Conservation (phyloP, 2,329 filamentous ascomycete genomes). For the Aspergillus nomiae region DNA sequence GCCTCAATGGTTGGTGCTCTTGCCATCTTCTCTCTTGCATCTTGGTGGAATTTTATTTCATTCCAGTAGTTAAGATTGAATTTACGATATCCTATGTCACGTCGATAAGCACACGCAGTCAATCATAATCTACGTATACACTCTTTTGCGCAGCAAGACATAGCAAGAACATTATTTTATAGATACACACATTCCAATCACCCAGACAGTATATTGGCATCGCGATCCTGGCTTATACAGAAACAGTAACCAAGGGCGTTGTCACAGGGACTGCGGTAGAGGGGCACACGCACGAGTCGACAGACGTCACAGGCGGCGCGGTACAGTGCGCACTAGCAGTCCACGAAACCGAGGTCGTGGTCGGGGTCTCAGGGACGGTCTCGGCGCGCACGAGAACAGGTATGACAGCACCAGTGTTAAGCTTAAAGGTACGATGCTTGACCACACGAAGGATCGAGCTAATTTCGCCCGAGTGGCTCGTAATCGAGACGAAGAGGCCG, state of each 20-base stretch:
- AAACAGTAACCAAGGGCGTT: constrained; percentile 25
- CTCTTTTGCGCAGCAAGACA: not conserved
- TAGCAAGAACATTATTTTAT: not conserved
- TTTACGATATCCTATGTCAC: not conserved
- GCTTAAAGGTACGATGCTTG: constrained; percentile 47
- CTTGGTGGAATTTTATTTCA: not conserved
- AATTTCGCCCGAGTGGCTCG: constrained; percentile 61
- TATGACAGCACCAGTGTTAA: constrained; percentile 54
- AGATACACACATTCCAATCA: not conserved
- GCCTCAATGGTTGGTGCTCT: not conserved
- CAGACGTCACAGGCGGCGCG: constrained; percentile 33
- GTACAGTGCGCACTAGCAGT: constrained; percentile 35
- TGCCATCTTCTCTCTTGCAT: not conserved
- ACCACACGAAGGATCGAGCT: constrained; percentile 50
- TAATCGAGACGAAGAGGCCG: constrained; percentile 55
- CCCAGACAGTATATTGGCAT: not conserved
- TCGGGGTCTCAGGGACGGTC: constrained; percentile 16
- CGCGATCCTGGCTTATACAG: not conserved
- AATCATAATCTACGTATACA: not conserved
- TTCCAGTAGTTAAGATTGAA: not conserved
- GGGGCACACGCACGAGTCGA: constrained; percentile 31
- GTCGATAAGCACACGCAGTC: not conserved
- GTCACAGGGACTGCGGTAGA: constrained; percentile 33
- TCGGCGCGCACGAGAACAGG: constrained; percentile 53
- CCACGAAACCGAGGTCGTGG: constrained; percentile 30